Evolutionary conservation across 2,329 filamentous ascomycete genomes (phyloP), one percentile per base, ranked within the genome.

Genomic region (Botrytis aclada): DNA sequence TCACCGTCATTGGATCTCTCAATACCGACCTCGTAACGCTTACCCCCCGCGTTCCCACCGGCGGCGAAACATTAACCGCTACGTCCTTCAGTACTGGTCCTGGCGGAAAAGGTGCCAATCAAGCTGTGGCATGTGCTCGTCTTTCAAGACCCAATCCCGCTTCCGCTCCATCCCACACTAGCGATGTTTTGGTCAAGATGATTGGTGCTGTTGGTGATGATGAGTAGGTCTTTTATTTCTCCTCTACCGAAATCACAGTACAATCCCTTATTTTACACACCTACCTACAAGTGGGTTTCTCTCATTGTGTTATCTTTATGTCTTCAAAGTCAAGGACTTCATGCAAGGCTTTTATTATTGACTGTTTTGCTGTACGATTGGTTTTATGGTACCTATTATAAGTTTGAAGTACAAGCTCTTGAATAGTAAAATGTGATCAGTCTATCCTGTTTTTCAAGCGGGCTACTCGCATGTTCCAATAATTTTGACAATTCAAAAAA

Each of bases 31-130:
- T 98, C 76, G 93, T 97, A 75, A 95, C 94, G 58, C 90, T 93
- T 79, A 96, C 96, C 47, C 86, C 93, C 8, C 93, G 95, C 75
- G 89, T 97, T 75, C 95, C 96, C 1, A 84, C 87, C 1, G 90
- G 92, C 0, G 96, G 95, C 77, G 95, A 99, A 84, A 98, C 95
- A 4, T 87, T 98, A 69, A 95, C 93, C 3, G 88, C 93, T 65
- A 90, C 85, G 76, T 90, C 89, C 32, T 97, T 97, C 84, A 87
- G 87, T 80, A 93, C 91, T 51, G 94, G 92, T 61, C 91, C 92
- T 43, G 96, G 95, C 78, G 95, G 96, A 73, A 99, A 99, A 84
- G 95, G 95, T 76, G 94, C 95, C 74, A 98, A 98, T 85, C 95
- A 98, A 84, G 95, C 94, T 74, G 93, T 97, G 72, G 94, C 94